These are phyloP conservation scores for Tuctoria greenei DNA, from an alignment of 176 grass and related monocot genomes.

Conservation along the genomic window DNA sequence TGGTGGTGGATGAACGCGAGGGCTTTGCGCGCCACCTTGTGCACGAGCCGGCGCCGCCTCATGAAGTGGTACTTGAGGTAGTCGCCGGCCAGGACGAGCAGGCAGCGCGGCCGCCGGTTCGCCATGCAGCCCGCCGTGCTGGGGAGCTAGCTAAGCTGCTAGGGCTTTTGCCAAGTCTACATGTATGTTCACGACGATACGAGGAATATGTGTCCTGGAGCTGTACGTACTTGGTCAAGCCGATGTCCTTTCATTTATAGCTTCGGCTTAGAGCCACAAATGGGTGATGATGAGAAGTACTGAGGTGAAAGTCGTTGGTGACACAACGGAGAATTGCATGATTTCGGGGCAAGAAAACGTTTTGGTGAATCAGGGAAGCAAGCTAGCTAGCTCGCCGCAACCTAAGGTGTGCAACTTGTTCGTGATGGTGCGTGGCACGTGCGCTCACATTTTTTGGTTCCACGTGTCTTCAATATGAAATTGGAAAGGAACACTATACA, in stretches of 20 bases:
- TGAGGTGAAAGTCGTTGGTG: conserved; percentile 36
- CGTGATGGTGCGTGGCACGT: no score
- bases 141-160: neutral
- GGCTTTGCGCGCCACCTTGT: conserved; percentile 42
- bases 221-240: conserved; percentile 17
- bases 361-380: conserved; percentile 43
- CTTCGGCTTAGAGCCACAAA: neutral
- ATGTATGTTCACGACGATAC: neutral
- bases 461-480: no score
- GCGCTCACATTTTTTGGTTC: no score
- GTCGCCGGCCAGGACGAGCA: conserved; percentile 31
- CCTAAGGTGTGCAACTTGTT: conserved; percentile 24
- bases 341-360: conserved; percentile 55
- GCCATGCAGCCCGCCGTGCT: neutral
- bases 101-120: conserved; percentile 1
- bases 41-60: conserved; percentile 42
- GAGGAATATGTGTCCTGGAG: conserved; percentile 35
- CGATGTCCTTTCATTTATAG: conserved; percentile 27
- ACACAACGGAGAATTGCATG: conserved; percentile 35
- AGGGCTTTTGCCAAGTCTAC: conserved; percentile 3
- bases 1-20: conserved; percentile 31
- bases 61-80: conserved; percentile 63
- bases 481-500: no score
- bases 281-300: neutral
- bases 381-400: conserved; percentile 41